Evolutionary conservation across 208 protist species (phyloP).

Genomic region (Leishmania guyanensis): DNA sequence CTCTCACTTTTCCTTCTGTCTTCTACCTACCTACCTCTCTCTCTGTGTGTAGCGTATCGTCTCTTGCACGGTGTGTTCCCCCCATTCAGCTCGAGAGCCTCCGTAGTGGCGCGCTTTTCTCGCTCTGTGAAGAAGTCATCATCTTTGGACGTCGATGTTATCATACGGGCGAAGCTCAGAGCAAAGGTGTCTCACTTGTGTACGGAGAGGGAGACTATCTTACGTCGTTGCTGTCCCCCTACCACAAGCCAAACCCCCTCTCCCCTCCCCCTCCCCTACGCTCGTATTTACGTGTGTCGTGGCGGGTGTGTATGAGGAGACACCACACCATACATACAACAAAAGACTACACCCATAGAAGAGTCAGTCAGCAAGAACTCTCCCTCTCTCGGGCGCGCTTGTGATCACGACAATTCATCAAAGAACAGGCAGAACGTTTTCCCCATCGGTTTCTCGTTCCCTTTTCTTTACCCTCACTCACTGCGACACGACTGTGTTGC

Average conservation of each 20-base stretch:
- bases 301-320: not conserved
- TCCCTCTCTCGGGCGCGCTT: not conserved
- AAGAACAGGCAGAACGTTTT: not conserved
- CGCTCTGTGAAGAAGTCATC: not conserved
- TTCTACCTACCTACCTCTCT: not conserved
- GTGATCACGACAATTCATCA: not conserved
- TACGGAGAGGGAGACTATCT: not conserved
- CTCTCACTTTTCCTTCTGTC: not conserved
- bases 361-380: not conserved
- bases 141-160: not conserved
- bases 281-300: not conserved
- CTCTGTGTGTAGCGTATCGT: not conserved
- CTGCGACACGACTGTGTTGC: not conserved
- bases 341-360: not conserved
- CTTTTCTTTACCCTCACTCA: not conserved
- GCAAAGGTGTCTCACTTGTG: not conserved
- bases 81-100: not conserved
- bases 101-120: not conserved
- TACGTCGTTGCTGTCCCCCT: not conserved
- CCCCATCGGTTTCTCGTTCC: not conserved
- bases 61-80: not conserved
- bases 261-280: too few relatives aligned
- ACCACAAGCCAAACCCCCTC: not conserved
- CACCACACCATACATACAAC: not conserved
- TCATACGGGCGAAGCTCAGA: not conserved